A percentile compares a stretch with the other conserved stretches of the same genome.
These are phyloP conservation scores for Circinella minor DNA, from an alignment of 371 early-diverging fungal genomes.

Conservation along the genomic window DNA sequence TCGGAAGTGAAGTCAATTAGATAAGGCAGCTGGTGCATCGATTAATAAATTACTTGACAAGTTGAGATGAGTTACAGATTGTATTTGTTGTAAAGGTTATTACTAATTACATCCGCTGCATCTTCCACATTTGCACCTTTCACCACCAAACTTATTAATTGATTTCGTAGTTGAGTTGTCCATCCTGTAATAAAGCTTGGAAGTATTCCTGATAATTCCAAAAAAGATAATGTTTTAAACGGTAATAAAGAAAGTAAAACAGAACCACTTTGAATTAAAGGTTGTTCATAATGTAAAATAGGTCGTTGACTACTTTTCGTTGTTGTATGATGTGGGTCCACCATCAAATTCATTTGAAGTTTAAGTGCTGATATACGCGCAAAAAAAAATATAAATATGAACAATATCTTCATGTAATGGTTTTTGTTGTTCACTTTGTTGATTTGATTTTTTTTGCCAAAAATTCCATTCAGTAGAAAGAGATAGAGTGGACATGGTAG, in stretches of 20 bases:
- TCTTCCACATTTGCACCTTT: constrained; percentile 54
- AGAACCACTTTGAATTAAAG: constrained; percentile 41
- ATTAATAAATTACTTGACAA: constrained; percentile 68
- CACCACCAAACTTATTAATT: constrained; percentile 51
- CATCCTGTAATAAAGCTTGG: constrained; percentile 55
- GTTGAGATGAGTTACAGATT: constrained; percentile 61
- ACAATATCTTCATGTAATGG: constrained; percentile 56
- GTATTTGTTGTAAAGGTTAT: constrained; percentile 47
- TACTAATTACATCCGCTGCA: constrained; percentile 43
- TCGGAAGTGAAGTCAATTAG: constrained; percentile 59
- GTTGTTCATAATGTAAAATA: constrained; percentile 49
- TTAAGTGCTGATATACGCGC: constrained; percentile 53
- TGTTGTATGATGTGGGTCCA: constrained; percentile 37
- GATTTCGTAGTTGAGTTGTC: constrained; percentile 37
- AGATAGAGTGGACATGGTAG: constrained; percentile 61
- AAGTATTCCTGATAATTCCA: constrained; percentile 57
- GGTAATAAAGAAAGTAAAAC: constrained; percentile 41
- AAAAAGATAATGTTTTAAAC: constrained; percentile 50
- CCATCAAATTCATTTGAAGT: constrained; percentile 47
- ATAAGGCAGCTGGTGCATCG: constrained; percentile 62
- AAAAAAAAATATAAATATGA: constrained; percentile 58
- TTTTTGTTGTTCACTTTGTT: constrained; percentile 17
- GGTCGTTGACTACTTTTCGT: constrained; percentile 53
- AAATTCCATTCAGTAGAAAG: constrained; percentile 68
- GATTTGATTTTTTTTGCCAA: constrained; percentile 45